Conservation (phyloP, 2,329 filamentous ascomycete genomes). For the Aspergillus spinulosporus region DNA sequence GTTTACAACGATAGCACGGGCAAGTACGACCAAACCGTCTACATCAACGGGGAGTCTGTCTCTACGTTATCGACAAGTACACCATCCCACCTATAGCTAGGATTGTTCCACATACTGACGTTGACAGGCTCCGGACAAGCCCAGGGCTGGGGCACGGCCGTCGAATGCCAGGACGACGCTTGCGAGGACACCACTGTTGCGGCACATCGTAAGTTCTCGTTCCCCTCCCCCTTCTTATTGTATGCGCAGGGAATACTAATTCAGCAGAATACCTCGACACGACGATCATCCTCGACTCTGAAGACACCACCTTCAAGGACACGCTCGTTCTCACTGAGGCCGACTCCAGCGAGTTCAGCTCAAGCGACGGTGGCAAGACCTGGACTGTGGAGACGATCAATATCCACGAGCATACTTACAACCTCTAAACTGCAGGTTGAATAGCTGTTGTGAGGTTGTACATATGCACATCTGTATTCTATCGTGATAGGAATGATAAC, state of each 20-base stretch:
- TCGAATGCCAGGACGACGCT: constrained; percentile 33
- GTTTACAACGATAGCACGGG: constrained; percentile 33
- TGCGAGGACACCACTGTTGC: constrained; percentile 25
- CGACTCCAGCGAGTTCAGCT: constrained; percentile 28
- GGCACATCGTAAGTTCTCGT: constrained; percentile 18
- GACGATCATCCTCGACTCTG: constrained; percentile 30
- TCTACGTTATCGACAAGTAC: constrained; percentile 29
- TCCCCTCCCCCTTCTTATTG: neutral
- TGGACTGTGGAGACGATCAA: constrained; percentile 32
- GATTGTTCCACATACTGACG: too few relatives aligned
- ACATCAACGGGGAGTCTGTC: constrained; percentile 31
- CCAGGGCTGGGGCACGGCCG: constrained; percentile 36
- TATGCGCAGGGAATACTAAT: too few relatives aligned
- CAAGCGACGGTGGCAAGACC: constrained; percentile 28
- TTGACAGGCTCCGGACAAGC: constrained; percentile 27
- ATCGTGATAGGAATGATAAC: too few relatives aligned
- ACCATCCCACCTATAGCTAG: too few relatives aligned
- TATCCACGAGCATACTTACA: constrained; percentile 31
- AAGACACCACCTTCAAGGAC: constrained; percentile 29
- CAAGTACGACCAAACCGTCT: constrained; percentile 33
- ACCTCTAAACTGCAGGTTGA: constrained; percentile 9
- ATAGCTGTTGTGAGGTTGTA: too few relatives aligned
- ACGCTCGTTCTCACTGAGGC: constrained; percentile 32
- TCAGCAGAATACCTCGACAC: constrained; percentile 31
- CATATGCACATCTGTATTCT: too few relatives aligned